Base-by-base conservation (phyloP, 805 yeast genomes). In the Suhomyces xylopsoci region DNA sequence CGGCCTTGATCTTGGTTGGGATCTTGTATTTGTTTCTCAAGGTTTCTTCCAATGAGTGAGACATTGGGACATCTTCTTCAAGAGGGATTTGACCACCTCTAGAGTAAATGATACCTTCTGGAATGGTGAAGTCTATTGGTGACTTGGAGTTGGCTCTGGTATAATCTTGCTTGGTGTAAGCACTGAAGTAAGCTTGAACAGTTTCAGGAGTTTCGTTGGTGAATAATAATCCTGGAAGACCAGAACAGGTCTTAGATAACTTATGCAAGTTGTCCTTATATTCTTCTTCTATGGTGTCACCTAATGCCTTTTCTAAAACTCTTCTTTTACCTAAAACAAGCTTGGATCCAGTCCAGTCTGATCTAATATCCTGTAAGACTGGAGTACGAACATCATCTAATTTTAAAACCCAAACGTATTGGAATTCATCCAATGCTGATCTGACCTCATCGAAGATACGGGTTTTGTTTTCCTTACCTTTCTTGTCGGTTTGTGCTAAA, bases 41-140 rank as follows among this genome's bases (percentile, higher is more conserved):
- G 41, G 96, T 90, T 63, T 91, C 90, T 72, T 94, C 99, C 74
- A 96, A 80, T 5, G 98, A 90, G 68, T 94, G 99, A 10, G 96
- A 87, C 88, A 94, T 85, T 61, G 97, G 97, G 19, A 94, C 91
- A 70, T 94, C 99, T 58, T 94, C 98, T 66, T 91, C 97, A 22
- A 68, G 73, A 28, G 97, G 80, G 49, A 92, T 76, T 72, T 90
- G 96, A 20, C 99, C 99, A 63, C 97, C 99, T 68, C 97, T 86
- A 19, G 98, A 89, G 70, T 90, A 92, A 7, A 94, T 86, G 50
- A 90, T 80, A 47, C 99, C 99, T 55, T 79, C 90, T 26, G 99
- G 98, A 52, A 94, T 80, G 5, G 83, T 80, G 72, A 94, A 92
- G 48, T 88, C 83, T 55, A 93, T 76, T 51, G 98, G 96, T 10